Base-by-base conservation (phyloP, 768 basidiomycete species). In the Chalciporus chontae region DNA sequence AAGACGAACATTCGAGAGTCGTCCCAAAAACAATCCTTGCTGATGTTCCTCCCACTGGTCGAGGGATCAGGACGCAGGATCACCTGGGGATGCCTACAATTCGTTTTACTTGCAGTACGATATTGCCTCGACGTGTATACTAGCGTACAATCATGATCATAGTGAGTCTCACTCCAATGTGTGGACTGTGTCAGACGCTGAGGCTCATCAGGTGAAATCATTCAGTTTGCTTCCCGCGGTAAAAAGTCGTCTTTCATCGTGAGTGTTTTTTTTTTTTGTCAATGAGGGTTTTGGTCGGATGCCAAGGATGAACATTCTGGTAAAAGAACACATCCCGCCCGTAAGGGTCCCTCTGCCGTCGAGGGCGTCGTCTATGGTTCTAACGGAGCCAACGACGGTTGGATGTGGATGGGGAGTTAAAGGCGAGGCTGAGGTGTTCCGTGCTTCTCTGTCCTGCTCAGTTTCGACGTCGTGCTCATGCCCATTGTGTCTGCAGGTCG, bases 1-100 rank as follows among this genome's bases (percentile, higher is more conserved):
- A 66, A 89, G 86, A 90, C 46, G 43, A 67, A 65, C 4, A 13
- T 21, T 10, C 7, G 73, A n/a, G 10, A 49, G 68, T 44, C 60
- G 64, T 73, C 85, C 87, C 86, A 79, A 90, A 91, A 90, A 91
- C 89, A 90, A 78, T 90, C 87, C 84, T 79, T 82, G 88, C 89
- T 82, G 89, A 78, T 73, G 87, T 79, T 83, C 74, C 78, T 91
- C 89, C 89, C 89, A 64, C 68, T 79, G 89, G 89, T 91, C 69
- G 89, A 91, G 89, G 80, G 77, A 85, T 71, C 19, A 88, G 84
- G 89, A 91, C 74, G 89, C 88, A 77, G 83, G 89, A 91, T 85
- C 84, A 91, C 89, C 89, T 90, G 85, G 87, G 79, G 85, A 73
- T 68, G 81, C 73, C 77, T 68, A 87, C 83, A 89, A 73, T 26